These are phyloP conservation scores for Colletotrichum salicis DNA, from an alignment of 2,329 filamentous ascomycete genomes.

Conservation along the genomic window DNA sequence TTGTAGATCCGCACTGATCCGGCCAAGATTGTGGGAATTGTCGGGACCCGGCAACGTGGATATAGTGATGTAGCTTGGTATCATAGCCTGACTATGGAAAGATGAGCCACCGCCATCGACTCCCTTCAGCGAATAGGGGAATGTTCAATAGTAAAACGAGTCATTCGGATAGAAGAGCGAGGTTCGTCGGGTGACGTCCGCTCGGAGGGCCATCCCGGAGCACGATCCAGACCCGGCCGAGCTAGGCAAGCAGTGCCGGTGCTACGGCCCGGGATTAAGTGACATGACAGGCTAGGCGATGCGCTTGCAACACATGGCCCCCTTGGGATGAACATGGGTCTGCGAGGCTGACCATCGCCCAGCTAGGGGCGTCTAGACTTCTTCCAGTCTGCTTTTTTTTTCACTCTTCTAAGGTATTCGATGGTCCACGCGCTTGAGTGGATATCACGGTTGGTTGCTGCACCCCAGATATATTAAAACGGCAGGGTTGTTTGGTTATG, in stretches of 20 bases:
- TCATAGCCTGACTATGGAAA: constrained; percentile 2
- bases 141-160: neutral
- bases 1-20: neutral
- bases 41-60: constrained; percentile 19
- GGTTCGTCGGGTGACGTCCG: constrained; percentile 24
- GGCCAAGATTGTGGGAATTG: constrained; percentile 6
- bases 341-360: neutral
- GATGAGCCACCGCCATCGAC: neutral
- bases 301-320: neutral
- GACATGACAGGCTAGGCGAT: neutral
- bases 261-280: neutral
- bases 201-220: neutral
- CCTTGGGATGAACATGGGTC: neutral
- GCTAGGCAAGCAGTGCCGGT: constrained; percentile 18
- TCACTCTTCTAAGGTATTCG: no score
- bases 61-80: constrained; percentile 4
- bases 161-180: constrained; percentile 2
- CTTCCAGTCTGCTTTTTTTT: neutral
- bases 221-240: neutral
- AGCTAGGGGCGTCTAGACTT: neutral
- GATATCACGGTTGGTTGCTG: neutral
- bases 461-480: constrained; percentile 20
- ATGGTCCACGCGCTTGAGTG: neutral
- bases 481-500: constrained; percentile 4
- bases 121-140: neutral